Conservation (phyloP, 805 yeast species). For the Nematodospora valgi region DNA sequence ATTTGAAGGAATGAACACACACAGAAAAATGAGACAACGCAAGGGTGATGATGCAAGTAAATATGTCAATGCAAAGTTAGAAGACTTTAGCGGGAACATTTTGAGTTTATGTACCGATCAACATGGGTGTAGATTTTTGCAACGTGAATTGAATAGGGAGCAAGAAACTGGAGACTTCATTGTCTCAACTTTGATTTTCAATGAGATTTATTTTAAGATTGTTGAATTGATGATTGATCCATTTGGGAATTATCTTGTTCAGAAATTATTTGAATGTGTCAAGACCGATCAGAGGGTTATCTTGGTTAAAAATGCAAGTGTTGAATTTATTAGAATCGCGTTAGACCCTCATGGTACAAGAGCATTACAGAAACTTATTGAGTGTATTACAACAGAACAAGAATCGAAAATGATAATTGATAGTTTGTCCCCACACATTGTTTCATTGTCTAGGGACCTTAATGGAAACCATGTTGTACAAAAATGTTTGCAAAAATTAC, state of each 20-base stretch:
- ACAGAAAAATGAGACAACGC: conserved; percentile 19
- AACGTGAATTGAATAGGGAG: conserved; percentile 72
- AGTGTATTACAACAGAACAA: conserved; percentile 66
- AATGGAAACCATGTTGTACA: conserved; percentile 98
- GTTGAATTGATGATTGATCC: conserved; percentile 93
- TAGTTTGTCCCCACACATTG: conserved; percentile 67
- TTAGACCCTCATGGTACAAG: conserved; percentile 95
- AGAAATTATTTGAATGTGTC: conserved; percentile 80
- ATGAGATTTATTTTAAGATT: conserved; percentile 72
- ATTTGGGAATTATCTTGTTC: conserved; percentile 94
- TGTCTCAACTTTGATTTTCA: conserved; percentile 73
- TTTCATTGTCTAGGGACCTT: conserved; percentile 76
- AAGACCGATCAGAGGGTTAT: conserved; percentile 63
- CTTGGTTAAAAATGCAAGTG: conserved; percentile 68
- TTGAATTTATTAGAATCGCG: conserved; percentile 75
- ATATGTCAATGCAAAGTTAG: conserved; percentile 63
- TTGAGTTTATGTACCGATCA: conserved; percentile 88
- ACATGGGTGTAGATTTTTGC: conserved; percentile 93
- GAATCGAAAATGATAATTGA: conserved; percentile 65
- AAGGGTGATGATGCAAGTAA: conserved; percentile 68
- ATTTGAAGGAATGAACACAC: background rate
- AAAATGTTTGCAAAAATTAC: conserved; percentile 76
- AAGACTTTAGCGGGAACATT: conserved; percentile 69
- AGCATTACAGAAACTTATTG: conserved; percentile 89
- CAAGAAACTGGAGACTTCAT: conserved; percentile 31